These are phyloP conservation scores for Teratosphaeria nubilosa DNA, from an alignment of 2,329 filamentous ascomycete species.

Conservation along the genomic window DNA sequence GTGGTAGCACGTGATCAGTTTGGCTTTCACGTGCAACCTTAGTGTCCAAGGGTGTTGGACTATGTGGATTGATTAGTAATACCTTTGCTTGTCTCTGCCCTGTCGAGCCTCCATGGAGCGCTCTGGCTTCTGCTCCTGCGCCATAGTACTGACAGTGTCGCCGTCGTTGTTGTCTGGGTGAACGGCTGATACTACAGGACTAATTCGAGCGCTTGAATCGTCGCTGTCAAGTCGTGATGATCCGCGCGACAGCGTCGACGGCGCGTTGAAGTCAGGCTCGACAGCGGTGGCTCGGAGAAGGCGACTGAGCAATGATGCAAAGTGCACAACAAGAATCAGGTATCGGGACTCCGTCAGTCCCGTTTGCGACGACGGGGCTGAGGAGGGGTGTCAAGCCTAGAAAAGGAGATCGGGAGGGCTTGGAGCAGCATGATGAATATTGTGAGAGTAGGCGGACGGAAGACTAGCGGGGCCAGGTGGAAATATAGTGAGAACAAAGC, in stretches of 20 bases:
- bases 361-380: constrained; percentile 41
- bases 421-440: constrained; percentile 20
- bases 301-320: constrained; percentile 20
- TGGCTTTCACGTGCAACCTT: not conserved
- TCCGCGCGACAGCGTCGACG: not conserved
- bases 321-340: not conserved
- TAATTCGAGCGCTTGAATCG: not conserved
- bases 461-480: not conserved
- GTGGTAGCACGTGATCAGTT: constrained; percentile 18
- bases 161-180: constrained; percentile 6
- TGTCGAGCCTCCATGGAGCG: constrained; percentile 56
- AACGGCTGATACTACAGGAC: constrained; percentile 13
- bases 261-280: not conserved
- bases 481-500: constrained; percentile 5
- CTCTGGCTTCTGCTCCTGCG: constrained; percentile 30
- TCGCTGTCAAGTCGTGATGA: constrained; percentile 1
- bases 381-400: constrained; percentile 34
- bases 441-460: constrained; percentile 4
- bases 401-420: constrained; percentile 18
- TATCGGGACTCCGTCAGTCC: constrained; percentile 31
- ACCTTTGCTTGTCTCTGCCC: constrained; percentile 66
- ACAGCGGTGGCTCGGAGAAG: not conserved
- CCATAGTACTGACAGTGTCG: constrained; percentile 26
- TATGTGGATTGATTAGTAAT: constrained; percentile 1
- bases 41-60: not conserved